Base-by-base conservation (phyloP, 805 yeast species). In the Yarrowia osloensis region DNA sequence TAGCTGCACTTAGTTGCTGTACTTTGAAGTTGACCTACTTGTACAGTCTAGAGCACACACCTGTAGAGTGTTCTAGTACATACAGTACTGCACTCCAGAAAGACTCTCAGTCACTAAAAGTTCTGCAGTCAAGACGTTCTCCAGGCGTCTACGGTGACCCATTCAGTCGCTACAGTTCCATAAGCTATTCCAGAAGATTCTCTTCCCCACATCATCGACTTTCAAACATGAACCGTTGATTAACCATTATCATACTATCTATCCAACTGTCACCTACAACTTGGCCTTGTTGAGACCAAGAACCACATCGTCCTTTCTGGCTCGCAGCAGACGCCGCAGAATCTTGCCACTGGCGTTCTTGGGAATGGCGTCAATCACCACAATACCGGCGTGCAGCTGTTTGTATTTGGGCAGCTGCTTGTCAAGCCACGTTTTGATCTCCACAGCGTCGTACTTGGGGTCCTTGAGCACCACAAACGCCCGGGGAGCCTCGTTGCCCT, bases 321-420 rank as follows among this genome's bases (percentile, higher is more conserved):
- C 90, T 81, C 96, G 86, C 78, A 90, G 81, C 69, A 90, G 85
- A 83, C 97, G 86, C 84, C 97, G 86, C 88, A 91, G 88, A 73
- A 91, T 90, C 82, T 91, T 91, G 72, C 97, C 97, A 11, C 96
- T 89, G 81, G 96, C 86, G 24, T 96, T 90, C 83, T 91, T 91
- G 79, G 97, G 97, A 77, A 91, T 85, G 74, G 89, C 95, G 68
- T 85, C 88, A 66, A 91, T 90, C 68, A 88, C 80, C 70, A 87
- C 82, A 69, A 90, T 84, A 28, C 76, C 76, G 2, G 75, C 77
- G 68, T 72, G 70, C 9, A 74, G 63, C 46, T 69, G 67, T 67
- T 74, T 74, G 65, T 74, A 76, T 46, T 65, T 67, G 19, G 77
- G 74, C 21, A 74, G 75, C 50, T 68, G 67, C 28, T 47, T 49